Conservation (phyloP, 169 alveolate genomes). For the Plasmodium billcollinsi region DNA sequence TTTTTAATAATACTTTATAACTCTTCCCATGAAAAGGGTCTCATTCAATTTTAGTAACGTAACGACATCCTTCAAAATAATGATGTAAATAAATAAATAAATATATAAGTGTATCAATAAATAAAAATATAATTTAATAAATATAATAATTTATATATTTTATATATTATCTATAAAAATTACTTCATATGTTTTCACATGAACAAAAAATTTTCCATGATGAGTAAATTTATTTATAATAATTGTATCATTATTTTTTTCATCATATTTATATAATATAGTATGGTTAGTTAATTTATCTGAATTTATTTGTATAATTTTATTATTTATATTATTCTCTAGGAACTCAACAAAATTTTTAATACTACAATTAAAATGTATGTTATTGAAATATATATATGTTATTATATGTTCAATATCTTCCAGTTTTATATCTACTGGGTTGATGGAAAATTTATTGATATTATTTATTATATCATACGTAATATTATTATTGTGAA, state of each 20-base stretch:
- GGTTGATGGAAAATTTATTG: constrained; percentile 70
- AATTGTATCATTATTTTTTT: constrained; percentile 61
- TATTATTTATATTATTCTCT: constrained; percentile 52
- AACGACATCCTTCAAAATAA: constrained; percentile 52
- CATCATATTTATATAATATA: constrained; percentile 62
- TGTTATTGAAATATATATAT: constrained; percentile 60
- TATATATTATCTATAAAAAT: constrained; percentile 5
- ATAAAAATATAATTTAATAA: constrained; percentile 31
- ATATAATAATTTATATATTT: constrained; percentile 23
- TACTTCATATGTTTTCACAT: constrained; percentile 76
- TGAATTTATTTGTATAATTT: constrained; percentile 66
- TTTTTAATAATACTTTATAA: constrained; percentile 33
- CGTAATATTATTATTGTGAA: not conserved
- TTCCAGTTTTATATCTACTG: constrained; percentile 52
- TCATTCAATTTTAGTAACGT: constrained; percentile 72
- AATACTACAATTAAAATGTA: constrained; percentile 66
- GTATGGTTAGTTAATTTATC: constrained; percentile 72
- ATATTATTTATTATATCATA: constrained; percentile 65
- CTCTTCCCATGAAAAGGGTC: constrained; percentile 76
- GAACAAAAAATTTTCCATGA: constrained; percentile 74
- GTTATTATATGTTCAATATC: constrained; percentile 72
- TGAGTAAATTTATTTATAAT: constrained; percentile 61
- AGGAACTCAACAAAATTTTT: constrained; percentile 55
- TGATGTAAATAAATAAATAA: too few species aligned
- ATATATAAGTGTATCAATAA: not conserved